Conservation (phyloP, 192 early-diverging fungal species). For the Rhizoclosmatium globosum region DNA sequence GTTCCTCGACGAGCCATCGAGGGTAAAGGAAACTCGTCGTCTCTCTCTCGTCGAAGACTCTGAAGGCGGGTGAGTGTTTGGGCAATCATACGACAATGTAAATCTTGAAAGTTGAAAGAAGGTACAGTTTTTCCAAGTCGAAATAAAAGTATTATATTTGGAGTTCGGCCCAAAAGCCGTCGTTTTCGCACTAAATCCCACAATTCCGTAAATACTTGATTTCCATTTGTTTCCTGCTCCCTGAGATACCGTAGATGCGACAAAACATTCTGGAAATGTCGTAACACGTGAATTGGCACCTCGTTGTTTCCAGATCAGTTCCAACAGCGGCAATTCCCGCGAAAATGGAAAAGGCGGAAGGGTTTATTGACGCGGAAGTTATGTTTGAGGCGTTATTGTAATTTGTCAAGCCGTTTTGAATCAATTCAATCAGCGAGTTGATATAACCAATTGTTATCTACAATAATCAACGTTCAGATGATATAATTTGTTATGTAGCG, state of each 20-base stretch:
- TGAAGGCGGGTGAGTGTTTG: not conserved
- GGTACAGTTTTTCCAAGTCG: not conserved
- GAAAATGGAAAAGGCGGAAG: not conserved
- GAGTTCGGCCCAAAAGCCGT: not conserved
- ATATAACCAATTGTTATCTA: conserved; percentile 90
- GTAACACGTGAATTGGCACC: not conserved
- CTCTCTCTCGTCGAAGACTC: not conserved
- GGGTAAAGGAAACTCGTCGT: not conserved
- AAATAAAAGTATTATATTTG: not conserved
- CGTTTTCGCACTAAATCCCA: not conserved
- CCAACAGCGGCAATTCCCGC: not conserved
- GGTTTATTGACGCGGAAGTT: not conserved
- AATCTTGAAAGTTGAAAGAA: not conserved
- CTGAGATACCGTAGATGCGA: conserved; percentile 13
- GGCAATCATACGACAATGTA: not conserved
- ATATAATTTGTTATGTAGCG: not conserved
- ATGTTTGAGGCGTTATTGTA: not conserved
- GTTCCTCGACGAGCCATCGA: conserved; percentile 7
- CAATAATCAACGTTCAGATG: not conserved
- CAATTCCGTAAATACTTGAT: not conserved
- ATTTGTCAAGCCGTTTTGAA: conserved; percentile 73
- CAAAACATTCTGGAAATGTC: conserved; percentile 21
- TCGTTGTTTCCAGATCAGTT: not conserved
- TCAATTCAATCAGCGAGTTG: conserved; percentile 92
- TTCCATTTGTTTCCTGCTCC: not conserved